These are phyloP conservation scores for Rosa lucieae DNA, from an alignment of 306 rosid genomes.

Conservation along the genomic window DNA sequence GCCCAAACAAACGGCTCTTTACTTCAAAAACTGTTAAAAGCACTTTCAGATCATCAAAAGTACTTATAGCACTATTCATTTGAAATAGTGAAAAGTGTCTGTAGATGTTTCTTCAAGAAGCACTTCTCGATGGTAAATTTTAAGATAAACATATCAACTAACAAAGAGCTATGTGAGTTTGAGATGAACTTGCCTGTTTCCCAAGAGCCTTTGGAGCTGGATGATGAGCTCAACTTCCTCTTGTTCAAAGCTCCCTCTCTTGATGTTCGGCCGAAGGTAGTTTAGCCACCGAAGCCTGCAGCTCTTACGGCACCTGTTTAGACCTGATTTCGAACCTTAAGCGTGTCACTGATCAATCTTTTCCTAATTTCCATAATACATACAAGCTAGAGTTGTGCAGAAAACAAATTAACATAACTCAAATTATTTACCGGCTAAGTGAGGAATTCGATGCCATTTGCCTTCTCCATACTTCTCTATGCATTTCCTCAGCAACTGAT, in stretches of 20 bases:
- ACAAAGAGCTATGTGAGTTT: background rate
- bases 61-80: background rate
- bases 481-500: constrained; percentile 61
- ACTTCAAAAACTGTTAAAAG: background rate
- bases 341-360: background rate
- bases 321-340: constrained; percentile 26
- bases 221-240: constrained; percentile 60
- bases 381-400: background rate
- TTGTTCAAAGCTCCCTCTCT: constrained; percentile 54
- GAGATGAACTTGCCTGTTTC: constrained; percentile 48
- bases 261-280: constrained; percentile 64
- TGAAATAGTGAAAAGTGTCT: background rate
- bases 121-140: background rate
- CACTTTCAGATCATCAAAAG: background rate
- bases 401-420: background rate
- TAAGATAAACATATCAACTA: background rate
- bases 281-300: constrained; percentile 67
- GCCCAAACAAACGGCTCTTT: too few species aligned
- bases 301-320: constrained; percentile 63
- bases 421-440: constrained; percentile 46
- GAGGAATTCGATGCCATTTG: constrained; percentile 72
- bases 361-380: background rate
- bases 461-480: constrained; percentile 67
- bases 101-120: background rate
- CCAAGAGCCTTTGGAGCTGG: constrained; percentile 54